Conservation (phyloP, 495 filamentous ascomycete genomes). For the Clohesyomyces aquaticus region DNA sequence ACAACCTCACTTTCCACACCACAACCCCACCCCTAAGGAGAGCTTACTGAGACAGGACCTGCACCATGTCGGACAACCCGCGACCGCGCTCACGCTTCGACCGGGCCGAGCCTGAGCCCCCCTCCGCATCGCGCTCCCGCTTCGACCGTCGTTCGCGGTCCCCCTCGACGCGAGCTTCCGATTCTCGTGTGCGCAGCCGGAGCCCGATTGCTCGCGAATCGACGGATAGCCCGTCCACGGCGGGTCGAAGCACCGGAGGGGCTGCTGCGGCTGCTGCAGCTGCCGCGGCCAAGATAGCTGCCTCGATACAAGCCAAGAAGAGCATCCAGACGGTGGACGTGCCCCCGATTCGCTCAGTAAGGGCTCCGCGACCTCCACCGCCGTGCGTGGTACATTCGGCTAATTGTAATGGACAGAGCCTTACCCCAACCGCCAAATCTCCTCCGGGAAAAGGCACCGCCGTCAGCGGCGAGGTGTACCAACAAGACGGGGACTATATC, state of each 20-base stretch:
- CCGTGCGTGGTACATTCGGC: slow-evolving; percentile 42
- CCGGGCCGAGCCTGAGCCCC: slow-evolving; percentile 72
- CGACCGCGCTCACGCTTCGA: slow-evolving; percentile 93
- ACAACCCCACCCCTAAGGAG: not conserved
- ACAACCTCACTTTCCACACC: not conserved
- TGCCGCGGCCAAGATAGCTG: slow-evolving; percentile 92
- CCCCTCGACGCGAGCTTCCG: slow-evolving; percentile 65
- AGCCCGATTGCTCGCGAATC: slow-evolving; percentile 70
- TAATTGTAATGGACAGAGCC: slow-evolving; percentile 44
- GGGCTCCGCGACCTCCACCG: slow-evolving; percentile 16
- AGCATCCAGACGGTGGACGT: slow-evolving; percentile 93
- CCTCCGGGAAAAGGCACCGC: slow-evolving; percentile 56
- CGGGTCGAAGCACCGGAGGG: slow-evolving; percentile 56
- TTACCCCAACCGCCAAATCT: slow-evolving; percentile 51
- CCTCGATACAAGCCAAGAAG: slow-evolving; percentile 87
- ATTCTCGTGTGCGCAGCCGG: slow-evolving; percentile 67
- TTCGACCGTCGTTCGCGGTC: slow-evolving; percentile 89
- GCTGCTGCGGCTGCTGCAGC: slow-evolving; percentile 90
- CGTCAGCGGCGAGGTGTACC: slow-evolving; percentile 85
- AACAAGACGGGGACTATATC: slow-evolving; percentile 94
- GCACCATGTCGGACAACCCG: slow-evolving; percentile 75
- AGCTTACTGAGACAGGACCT: slow-evolving; percentile 18
- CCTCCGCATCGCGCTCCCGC: slow-evolving; percentile 68
- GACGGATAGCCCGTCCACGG: slow-evolving; percentile 55
- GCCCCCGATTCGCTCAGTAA: slow-evolving; percentile 76